A percentile compares a stretch with the other conserved stretches of the same genome.
phyloP scores from a whole-genome alignment of 2,329 filamentous ascomycete species.

The Penicillium sp. region DNA sequence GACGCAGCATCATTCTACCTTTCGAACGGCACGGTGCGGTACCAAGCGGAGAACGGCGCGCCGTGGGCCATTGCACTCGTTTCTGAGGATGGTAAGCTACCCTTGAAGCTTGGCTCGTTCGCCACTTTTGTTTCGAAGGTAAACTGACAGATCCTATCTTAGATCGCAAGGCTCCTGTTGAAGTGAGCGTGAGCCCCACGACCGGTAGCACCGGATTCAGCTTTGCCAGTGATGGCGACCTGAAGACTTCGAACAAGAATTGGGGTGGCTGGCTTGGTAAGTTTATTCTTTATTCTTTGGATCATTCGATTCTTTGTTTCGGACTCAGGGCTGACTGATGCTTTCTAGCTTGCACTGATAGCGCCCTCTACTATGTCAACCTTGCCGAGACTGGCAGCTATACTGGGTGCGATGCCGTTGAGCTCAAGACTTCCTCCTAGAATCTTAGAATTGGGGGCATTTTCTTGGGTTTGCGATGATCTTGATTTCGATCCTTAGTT shows the following conservation, averaged over 20 bases:
- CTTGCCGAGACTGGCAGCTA: neutral
- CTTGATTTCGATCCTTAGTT: neutral
- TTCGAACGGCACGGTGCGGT: conserved; percentile 13
- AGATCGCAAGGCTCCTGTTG: conserved; percentile 12
- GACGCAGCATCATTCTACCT: conserved; percentile 14
- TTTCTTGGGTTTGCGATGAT: neutral
- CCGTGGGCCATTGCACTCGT: conserved; percentile 16
- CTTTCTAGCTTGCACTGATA: conserved; percentile 2
- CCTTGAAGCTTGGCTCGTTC: neutral
- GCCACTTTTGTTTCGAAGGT: neutral
- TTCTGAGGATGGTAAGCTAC: conserved; percentile 6
- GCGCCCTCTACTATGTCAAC: conserved; percentile 1
- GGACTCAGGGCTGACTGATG: neutral
- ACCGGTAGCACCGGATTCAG: conserved; percentile 14
- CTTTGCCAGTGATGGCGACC: neutral
- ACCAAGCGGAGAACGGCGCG: conserved; percentile 4
- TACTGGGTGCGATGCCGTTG: neutral
- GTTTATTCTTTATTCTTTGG: neutral
- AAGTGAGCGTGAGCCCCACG: conserved; percentile 18
- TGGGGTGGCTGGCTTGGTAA: conserved; percentile 3
- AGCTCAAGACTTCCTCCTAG: conserved; percentile 1
- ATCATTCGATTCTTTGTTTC: neutral
- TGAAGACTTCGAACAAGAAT: neutral
- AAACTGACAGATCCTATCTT: neutral
- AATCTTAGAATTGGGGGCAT: neutral